Conservation (phyloP, 2,329 filamentous ascomycete species). For the Aspergillus tanneri region DNA sequence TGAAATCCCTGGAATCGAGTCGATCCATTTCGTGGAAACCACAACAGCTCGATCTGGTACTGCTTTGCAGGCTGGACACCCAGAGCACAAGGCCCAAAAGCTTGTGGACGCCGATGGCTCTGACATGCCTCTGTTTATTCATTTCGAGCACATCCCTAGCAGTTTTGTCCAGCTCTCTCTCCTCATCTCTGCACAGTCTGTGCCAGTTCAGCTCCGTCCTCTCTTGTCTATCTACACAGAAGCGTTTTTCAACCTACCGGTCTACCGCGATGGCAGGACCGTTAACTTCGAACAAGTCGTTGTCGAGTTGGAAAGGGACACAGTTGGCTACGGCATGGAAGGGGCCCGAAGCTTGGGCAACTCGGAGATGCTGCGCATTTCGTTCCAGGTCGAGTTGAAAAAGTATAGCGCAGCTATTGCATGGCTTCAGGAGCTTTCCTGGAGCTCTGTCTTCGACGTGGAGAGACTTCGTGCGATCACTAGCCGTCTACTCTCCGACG, state of each 20-base stretch:
- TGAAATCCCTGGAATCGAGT: conserved; percentile 78
- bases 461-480: conserved; percentile 63
- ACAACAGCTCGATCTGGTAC: conserved; percentile 78
- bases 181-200: conserved; percentile 71
- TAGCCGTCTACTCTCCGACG: conserved; percentile 82
- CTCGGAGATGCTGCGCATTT: conserved; percentile 75
- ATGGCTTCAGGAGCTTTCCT: conserved; percentile 84
- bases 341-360: conserved; percentile 69
- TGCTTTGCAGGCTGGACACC: conserved; percentile 68
- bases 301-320: conserved; percentile 85
- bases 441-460: conserved; percentile 83
- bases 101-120: conserved; percentile 68
- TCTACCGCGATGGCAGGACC: conserved; percentile 70
- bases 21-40: conserved; percentile 92
- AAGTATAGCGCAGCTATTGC: conserved; percentile 80
- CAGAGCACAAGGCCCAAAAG: conserved; percentile 69
- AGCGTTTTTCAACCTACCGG: conserved; percentile 92
- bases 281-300: conserved; percentile 91
- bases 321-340: conserved; percentile 76
- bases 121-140: conserved; percentile 78
- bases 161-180: conserved; percentile 87
- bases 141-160: conserved; percentile 91
- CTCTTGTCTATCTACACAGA: conserved; percentile 80
- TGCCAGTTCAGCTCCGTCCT: conserved; percentile 81
- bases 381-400: conserved; percentile 81